Conservation (phyloP, 2,329 filamentous ascomycete species). For the Uncinocarpus reesii region DNA sequence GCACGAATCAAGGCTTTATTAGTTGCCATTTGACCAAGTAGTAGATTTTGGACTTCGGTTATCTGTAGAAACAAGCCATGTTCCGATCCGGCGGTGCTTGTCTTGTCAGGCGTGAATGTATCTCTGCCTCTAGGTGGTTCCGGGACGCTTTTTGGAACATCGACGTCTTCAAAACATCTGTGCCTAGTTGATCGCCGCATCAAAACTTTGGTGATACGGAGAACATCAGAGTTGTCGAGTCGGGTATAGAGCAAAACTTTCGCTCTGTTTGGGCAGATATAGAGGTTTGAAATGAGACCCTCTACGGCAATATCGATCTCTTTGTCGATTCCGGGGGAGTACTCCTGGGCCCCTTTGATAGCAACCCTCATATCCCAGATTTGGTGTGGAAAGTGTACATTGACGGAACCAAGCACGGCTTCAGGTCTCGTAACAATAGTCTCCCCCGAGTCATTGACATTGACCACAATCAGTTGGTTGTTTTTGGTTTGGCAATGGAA, state of each 20-base stretch:
- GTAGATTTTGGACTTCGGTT: constrained; percentile 32
- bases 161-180: constrained; percentile 14
- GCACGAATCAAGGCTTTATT: constrained; percentile 24
- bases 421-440: constrained; percentile 22
- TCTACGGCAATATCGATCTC: constrained; percentile 25
- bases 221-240: constrained; percentile 19
- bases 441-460: constrained; percentile 27
- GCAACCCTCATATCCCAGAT: constrained; percentile 33
- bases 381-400: constrained; percentile 31
- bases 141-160: background rate
- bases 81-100: background rate
- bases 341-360: constrained; percentile 24
- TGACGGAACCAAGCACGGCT: constrained; percentile 26
- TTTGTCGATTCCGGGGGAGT: constrained; percentile 18
- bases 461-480: constrained; percentile 26
- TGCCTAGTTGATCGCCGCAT: constrained; percentile 30
- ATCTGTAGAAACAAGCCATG: constrained; percentile 28
- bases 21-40: constrained; percentile 18
- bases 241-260: constrained; percentile 24
- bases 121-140: constrained; percentile 4
- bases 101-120: constrained; percentile 12
- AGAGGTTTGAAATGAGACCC: constrained; percentile 28
- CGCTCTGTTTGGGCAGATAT: constrained; percentile 23
- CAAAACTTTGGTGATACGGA: constrained; percentile 26
- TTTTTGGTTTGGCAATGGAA: constrained; percentile 30